These are phyloP conservation scores for Corynascus novoguineensis DNA, from an alignment of 495 filamentous ascomycete species.

Conservation along the genomic window DNA sequence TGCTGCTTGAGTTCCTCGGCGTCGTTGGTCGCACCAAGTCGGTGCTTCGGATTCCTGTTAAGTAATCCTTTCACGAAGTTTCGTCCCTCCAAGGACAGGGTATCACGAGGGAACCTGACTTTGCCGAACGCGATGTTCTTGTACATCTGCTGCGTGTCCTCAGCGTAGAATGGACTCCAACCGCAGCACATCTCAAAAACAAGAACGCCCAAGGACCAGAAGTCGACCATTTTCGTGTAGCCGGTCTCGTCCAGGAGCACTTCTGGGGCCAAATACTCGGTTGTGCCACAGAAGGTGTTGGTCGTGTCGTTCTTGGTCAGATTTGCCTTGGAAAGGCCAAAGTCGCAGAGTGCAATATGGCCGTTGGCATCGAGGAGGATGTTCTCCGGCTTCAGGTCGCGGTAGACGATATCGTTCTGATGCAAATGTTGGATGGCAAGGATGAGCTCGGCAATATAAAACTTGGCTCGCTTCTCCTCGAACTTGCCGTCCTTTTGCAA, in stretches of 20 bases:
- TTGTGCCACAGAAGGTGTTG: conserved; percentile 98
- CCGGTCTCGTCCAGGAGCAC: conserved; percentile 92
- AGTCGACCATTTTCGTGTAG: conserved; percentile 99
- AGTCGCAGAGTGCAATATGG: conserved; percentile 93
- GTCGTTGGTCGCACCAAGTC: conserved; percentile 83
- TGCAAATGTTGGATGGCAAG: conserved; percentile 93
- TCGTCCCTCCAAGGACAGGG: conserved; percentile 83
- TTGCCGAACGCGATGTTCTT: conserved; percentile 99
- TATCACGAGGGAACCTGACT: conserved; percentile 91
- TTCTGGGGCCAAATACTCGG: conserved; percentile 94
- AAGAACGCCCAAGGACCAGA: conserved; percentile 95
- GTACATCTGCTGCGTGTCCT: conserved; percentile 99
- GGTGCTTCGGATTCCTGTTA: conserved; percentile 94
- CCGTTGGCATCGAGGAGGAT: conserved; percentile 90
- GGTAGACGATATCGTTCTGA: conserved; percentile 95
- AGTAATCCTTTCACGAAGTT: conserved; percentile 98
- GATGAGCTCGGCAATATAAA: conserved; percentile 98
- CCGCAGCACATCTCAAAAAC: conserved; percentile 99
- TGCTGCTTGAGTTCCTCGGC: conserved; percentile 93
- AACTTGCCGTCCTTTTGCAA: conserved; percentile 96
- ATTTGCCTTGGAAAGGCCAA: conserved; percentile 95
- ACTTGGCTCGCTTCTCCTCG: conserved; percentile 89
- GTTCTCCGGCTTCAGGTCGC: conserved; percentile 96
- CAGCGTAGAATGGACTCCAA: conserved; percentile 98
- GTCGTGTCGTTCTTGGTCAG: conserved; percentile 93